These are phyloP conservation scores for Porphyrellus cyaneotinctus DNA, from an alignment of 768 basidiomycete genomes.

Conservation along the genomic window DNA sequence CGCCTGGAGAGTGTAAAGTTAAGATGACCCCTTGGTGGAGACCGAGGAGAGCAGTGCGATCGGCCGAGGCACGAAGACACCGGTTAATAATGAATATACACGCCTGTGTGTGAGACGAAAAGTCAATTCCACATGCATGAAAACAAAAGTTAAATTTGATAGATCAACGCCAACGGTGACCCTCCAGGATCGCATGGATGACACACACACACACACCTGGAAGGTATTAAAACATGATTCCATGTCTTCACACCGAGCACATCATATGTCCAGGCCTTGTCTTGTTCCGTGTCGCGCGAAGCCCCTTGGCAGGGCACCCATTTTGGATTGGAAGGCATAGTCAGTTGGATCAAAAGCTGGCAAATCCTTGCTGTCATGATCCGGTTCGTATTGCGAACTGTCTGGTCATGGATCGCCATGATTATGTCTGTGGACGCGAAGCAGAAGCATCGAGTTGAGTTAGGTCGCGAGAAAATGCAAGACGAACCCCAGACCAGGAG, in stretches of 20 bases:
- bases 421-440: background rate
- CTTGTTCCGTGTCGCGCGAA: constrained; percentile 14
- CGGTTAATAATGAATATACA: constrained; percentile 51
- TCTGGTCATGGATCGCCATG: background rate
- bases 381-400: constrained; percentile 4
- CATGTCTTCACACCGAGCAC: constrained; percentile 39
- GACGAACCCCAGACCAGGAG: no score
- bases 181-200: no score
- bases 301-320: constrained; percentile 45
- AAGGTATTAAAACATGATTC: constrained; percentile 33
- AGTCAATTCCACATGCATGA: constrained; percentile 23
- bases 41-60: constrained; percentile 58
- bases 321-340: constrained; percentile 36
- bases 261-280: constrained; percentile 31
- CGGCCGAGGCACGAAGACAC: constrained; percentile 60
- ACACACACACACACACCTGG: constrained; percentile 30
- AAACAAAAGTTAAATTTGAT: constrained; percentile 18
- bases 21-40: constrained; percentile 42
- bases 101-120: constrained; percentile 20
- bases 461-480: no score
- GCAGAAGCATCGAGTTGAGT: background rate
- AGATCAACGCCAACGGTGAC: constrained; percentile 2
- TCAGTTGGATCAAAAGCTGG: constrained; percentile 27
- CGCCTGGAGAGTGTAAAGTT: constrained; percentile 71
- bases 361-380: constrained; percentile 4